A percentile compares a stretch with the other conserved stretches of the same genome.
These are phyloP conservation scores for Tylopilus vinaceipallidus DNA, from an alignment of 768 basidiomycete genomes.

Conservation along the genomic window DNA sequence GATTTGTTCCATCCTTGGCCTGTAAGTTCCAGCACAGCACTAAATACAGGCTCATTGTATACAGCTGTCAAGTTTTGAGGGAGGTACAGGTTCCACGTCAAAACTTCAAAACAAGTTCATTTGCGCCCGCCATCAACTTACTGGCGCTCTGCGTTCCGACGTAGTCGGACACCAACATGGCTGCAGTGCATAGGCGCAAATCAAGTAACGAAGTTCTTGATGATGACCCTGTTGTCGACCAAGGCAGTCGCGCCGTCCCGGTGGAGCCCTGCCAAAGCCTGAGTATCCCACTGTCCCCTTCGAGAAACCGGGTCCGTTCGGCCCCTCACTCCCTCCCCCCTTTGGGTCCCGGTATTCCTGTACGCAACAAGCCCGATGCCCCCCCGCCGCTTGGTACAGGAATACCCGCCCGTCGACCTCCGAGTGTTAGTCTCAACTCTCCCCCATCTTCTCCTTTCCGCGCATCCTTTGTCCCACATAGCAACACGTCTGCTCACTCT, in stretches of 20 bases:
- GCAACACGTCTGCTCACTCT: slow-evolving; percentile 15
- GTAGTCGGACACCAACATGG: slow-evolving; percentile 3
- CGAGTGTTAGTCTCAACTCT: slow-evolving; percentile 22
- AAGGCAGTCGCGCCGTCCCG: background rate
- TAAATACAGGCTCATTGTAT: slow-evolving; percentile 4
- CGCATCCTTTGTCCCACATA: slow-evolving; percentile 20
- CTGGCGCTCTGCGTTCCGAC: too few relatives aligned
- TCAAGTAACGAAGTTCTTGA: slow-evolving; percentile 41
- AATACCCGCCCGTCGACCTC: slow-evolving; percentile 27
- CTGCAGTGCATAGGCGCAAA: slow-evolving; percentile 41
- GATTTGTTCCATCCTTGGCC: background rate
- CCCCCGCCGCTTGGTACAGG: slow-evolving; percentile 27
- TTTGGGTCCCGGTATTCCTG: slow-evolving; percentile 22
- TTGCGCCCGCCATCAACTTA: too few relatives aligned
- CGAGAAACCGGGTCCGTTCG: slow-evolving; percentile 28
- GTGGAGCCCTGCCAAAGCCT: slow-evolving; percentile 8
- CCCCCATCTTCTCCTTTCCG: slow-evolving; percentile 35
- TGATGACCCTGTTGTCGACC: slow-evolving; percentile 24
- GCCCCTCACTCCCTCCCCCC: slow-evolving; percentile 20
- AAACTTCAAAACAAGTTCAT: too few relatives aligned
- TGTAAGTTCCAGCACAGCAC: too few relatives aligned
- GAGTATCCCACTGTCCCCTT: slow-evolving; percentile 16
- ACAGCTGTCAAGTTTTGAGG: slow-evolving; percentile 6
- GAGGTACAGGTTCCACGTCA: slow-evolving; percentile 9
- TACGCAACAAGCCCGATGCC: slow-evolving; percentile 15